phyloP scores from a whole-genome alignment of 176 grass and related monocot genomes.

The Musa itinerans region DNA sequence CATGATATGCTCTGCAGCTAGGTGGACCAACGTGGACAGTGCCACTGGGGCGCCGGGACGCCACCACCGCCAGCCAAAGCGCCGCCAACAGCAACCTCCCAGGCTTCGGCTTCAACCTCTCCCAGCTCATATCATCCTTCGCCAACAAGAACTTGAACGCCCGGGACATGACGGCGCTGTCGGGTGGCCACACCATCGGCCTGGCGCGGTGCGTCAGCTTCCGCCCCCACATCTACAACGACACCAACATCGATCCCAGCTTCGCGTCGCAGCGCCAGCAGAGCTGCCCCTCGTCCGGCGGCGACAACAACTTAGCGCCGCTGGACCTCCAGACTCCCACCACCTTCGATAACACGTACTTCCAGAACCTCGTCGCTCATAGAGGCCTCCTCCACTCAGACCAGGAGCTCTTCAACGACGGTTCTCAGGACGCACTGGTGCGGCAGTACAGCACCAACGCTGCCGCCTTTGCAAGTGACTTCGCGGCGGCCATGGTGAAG shows the following conservation, averaged over 20 bases:
- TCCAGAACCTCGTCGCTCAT: constrained; percentile 35
- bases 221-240: constrained; percentile 62
- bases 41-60: constrained; percentile 49
- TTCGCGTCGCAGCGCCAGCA: constrained; percentile 34
- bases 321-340: constrained; percentile 31
- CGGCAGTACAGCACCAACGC: constrained; percentile 34
- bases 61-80: constrained; percentile 30
- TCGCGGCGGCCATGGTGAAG: constrained; percentile 63
- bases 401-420: constrained; percentile 52
- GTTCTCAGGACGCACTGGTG: constrained; percentile 49
- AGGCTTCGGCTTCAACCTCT: constrained; percentile 30
- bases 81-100: constrained; percentile 49
- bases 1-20: constrained; percentile 27
- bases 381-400: constrained; percentile 65
- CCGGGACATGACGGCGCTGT: constrained; percentile 58
- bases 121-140: constrained; percentile 41
- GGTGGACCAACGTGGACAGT: constrained; percentile 70
- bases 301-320: constrained; percentile 50
- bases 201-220: constrained; percentile 46
- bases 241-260: constrained; percentile 30
- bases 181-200: constrained; percentile 78
- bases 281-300: constrained; percentile 37
- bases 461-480: constrained; percentile 29
- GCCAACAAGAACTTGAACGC: constrained; percentile 38
- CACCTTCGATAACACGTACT: constrained; percentile 67